Evolutionary conservation across 257 asterid species (phyloP).

Genomic region (Leptodermis oblonga): DNA sequence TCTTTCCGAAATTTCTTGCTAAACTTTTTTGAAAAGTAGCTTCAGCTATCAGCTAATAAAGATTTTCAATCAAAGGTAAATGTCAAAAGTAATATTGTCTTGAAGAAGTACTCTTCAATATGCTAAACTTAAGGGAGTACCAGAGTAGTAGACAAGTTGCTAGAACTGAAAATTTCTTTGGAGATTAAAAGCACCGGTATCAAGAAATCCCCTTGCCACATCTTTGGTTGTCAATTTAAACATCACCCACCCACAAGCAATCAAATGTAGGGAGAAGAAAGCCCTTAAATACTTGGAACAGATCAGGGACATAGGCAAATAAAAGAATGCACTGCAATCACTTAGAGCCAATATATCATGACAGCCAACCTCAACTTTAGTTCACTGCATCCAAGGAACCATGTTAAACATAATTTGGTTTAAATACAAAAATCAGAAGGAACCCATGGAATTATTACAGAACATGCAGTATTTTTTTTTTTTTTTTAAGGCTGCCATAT

Average conservation of each 20-base stretch:
- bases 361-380: slow-evolving; percentile 5
- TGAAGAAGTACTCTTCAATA: neutral
- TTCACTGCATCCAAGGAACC: neutral
- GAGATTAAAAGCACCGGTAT: neutral
- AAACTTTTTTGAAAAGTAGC: neutral
- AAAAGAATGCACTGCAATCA: neutral
- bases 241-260: neutral
- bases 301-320: neutral
- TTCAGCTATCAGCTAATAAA: neutral
- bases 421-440: neutral
- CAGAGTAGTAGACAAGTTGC: neutral
- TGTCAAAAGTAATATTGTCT: neutral
- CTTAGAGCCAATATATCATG: neutral
- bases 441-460: neutral
- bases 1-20: neutral
- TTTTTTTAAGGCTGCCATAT: neutral
- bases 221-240: neutral
- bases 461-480: neutral
- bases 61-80: neutral
- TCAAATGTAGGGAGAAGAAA: neutral
- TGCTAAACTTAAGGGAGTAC: neutral
- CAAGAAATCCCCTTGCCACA: neutral
- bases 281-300: neutral
- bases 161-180: neutral
- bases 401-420: neutral